phyloP scores from a whole-genome alignment of 805 yeast genomes.

The Barnettozyma pratensis region DNA sequence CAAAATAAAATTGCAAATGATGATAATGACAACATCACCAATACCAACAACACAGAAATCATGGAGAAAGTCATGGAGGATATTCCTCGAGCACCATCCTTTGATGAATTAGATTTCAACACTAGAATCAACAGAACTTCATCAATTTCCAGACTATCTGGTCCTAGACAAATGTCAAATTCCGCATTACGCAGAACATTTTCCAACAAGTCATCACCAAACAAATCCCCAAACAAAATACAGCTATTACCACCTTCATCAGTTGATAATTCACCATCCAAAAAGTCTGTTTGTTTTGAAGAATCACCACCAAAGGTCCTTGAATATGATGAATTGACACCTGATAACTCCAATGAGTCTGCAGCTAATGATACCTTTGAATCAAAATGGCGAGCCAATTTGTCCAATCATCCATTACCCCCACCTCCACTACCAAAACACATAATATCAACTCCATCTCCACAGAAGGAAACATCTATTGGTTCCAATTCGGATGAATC shows the following conservation, averaged over 20 bases:
- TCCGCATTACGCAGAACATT: constrained; percentile 18
- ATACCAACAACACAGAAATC: constrained; percentile 2
- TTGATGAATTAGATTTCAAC: constrained; percentile 31
- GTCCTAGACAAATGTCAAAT: constrained; percentile 25
- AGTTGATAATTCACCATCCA: constrained; percentile 28
- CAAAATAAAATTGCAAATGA: background rate
- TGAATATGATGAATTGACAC: constrained; percentile 27
- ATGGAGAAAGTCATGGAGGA: constrained; percentile 16
- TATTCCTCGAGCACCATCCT: constrained; percentile 24
- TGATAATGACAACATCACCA: background rate
- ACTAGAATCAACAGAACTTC: constrained; percentile 25
- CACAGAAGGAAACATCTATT: constrained; percentile 22
- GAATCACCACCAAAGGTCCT: constrained; percentile 33
- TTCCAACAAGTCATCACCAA: constrained; percentile 14
- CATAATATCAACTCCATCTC: constrained; percentile 15
- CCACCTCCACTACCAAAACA: constrained; percentile 33
- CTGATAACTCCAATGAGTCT: constrained; percentile 22
- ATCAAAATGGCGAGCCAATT: constrained; percentile 24
- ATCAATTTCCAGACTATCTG: constrained; percentile 24
- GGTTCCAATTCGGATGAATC: constrained; percentile 24
- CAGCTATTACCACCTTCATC: background rate
- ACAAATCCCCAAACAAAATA: constrained; percentile 3
- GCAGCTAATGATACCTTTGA: constrained; percentile 13
- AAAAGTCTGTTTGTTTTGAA: constrained; percentile 35
- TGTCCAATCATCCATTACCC: constrained; percentile 31